Conservation (phyloP, 352 stramenopile species). For the Halophytophthora batemanensis region DNA sequence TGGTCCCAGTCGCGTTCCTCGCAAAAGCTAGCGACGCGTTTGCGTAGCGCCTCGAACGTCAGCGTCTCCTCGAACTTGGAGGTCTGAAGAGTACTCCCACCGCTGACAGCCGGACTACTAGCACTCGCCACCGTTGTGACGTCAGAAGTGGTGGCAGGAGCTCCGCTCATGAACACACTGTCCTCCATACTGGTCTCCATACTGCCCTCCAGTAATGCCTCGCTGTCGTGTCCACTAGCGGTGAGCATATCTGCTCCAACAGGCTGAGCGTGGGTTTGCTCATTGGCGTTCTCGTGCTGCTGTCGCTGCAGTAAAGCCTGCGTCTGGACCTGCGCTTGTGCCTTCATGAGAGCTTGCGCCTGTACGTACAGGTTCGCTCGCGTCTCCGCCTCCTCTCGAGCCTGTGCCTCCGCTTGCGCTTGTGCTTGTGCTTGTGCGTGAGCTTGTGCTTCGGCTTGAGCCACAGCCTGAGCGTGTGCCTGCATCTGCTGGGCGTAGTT, state of each 20-base stretch:
- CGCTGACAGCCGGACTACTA: constrained; percentile 5
- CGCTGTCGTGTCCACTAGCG: constrained; percentile 43
- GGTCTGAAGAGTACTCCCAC: constrained; percentile 7
- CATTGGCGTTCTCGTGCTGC: constrained; percentile 18
- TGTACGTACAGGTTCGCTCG: constrained; percentile 35
- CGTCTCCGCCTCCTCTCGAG: constrained; percentile 33
- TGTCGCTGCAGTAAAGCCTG: constrained; percentile 17
- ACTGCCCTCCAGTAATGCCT: constrained; percentile 42
- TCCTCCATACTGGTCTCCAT: constrained; percentile 55
- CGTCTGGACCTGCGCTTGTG: constrained; percentile 22
- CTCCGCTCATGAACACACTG: constrained; percentile 31
- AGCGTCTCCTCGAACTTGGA: constrained; percentile 54
- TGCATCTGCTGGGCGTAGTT: constrained; percentile 27
- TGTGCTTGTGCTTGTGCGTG: constrained; percentile 30
- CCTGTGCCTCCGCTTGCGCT: constrained; percentile 25
- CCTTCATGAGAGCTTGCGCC: constrained; percentile 20
- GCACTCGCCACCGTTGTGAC: constrained; percentile 15
- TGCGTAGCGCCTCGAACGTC: constrained; percentile 56
- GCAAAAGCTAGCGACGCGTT: constrained; percentile 50
- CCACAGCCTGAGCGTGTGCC: constrained; percentile 29
- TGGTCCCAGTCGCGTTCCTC: constrained; percentile 59
- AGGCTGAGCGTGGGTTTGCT: constrained; percentile 23
- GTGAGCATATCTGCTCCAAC: constrained; percentile 41
- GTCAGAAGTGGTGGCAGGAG: constrained; percentile 22
- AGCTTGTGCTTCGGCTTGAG: constrained; percentile 27